A percentile compares a stretch with the other conserved stretches of the same genome.
These are phyloP conservation scores for Torulaspora maleeae DNA, from an alignment of 805 yeast genomes.

Conservation along the genomic window DNA sequence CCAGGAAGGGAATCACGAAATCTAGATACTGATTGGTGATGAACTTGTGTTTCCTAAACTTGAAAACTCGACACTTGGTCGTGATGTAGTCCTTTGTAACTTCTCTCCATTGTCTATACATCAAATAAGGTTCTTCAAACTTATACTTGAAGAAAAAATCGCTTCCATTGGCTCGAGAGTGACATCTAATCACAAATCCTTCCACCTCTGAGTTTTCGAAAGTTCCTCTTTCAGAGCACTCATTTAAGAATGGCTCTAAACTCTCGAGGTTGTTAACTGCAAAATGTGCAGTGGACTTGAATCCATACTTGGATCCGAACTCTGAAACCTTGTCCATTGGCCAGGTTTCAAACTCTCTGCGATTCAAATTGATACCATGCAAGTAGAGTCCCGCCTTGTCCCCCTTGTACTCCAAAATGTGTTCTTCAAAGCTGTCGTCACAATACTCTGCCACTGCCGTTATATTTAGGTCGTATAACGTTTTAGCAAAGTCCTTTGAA, in stretches of 20 bases:
- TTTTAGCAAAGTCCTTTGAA: slow-evolving; percentile 49
- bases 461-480: slow-evolving; percentile 45
- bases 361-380: slow-evolving; percentile 80
- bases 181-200: slow-evolving; percentile 86
- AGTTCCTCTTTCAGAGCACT: slow-evolving; percentile 60
- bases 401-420: slow-evolving; percentile 66
- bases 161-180: slow-evolving; percentile 19
- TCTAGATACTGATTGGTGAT: slow-evolving; percentile 64
- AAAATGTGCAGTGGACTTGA: slow-evolving; percentile 52
- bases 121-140: slow-evolving; percentile 89
- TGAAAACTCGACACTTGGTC: slow-evolving; percentile 34
- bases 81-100: slow-evolving; percentile 59
- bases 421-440: slow-evolving; percentile 92
- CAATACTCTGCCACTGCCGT: slow-evolving; percentile 94
- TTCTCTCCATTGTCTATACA: slow-evolving; percentile 89
- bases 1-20: slow-evolving; percentile 57
- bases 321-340: slow-evolving; percentile 54
- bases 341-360: slow-evolving; percentile 56
- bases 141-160: slow-evolving; percentile 79
- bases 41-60: slow-evolving; percentile 49
- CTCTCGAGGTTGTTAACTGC: slow-evolving; percentile 37
- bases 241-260: slow-evolving; percentile 50
- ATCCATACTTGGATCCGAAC: slow-evolving; percentile 68
- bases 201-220: slow-evolving; percentile 73
- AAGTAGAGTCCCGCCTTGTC: slow-evolving; percentile 76